phyloP scores from a whole-genome alignment of 805 yeast genomes.

The Schizosaccharomyces lindneri region DNA sequence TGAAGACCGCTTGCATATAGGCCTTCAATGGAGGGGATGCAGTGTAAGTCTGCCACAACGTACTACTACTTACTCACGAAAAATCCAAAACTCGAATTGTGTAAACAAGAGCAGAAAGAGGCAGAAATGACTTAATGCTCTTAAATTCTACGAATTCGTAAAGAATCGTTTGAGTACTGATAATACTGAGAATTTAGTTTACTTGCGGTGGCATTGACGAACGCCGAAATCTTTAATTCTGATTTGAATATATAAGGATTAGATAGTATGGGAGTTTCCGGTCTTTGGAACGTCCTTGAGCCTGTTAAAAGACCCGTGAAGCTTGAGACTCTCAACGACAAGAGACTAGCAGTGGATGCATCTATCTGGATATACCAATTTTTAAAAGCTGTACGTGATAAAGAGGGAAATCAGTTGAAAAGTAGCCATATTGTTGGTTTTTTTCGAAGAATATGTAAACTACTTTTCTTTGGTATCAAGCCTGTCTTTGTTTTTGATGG shows the following conservation, averaged over 20 bases:
- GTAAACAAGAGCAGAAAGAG: no score
- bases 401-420: slow-evolving; percentile 49
- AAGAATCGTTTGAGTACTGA: no score
- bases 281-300: slow-evolving; percentile 76
- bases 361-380: slow-evolving; percentile 97
- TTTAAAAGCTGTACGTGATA: slow-evolving; percentile 75
- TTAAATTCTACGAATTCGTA: no score
- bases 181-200: no score
- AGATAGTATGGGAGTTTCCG: slow-evolving; percentile 69
- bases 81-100: no score
- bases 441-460: slow-evolving; percentile 74
- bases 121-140: no score
- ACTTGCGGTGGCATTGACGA: no score
- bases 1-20: no score
- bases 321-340: slow-evolving; percentile 57
- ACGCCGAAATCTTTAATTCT: no score
- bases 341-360: slow-evolving; percentile 80
- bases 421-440: slow-evolving; percentile 89
- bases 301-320: slow-evolving; percentile 80
- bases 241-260: not conserved
- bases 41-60: no score
- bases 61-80: no score
- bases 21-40: no score
- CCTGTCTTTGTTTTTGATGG: slow-evolving; percentile 93
- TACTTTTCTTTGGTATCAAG: slow-evolving; percentile 59